These are phyloP conservation scores for Neurospora sp. DNA, from an alignment of 495 filamentous ascomycete species.

Conservation along the genomic window DNA sequence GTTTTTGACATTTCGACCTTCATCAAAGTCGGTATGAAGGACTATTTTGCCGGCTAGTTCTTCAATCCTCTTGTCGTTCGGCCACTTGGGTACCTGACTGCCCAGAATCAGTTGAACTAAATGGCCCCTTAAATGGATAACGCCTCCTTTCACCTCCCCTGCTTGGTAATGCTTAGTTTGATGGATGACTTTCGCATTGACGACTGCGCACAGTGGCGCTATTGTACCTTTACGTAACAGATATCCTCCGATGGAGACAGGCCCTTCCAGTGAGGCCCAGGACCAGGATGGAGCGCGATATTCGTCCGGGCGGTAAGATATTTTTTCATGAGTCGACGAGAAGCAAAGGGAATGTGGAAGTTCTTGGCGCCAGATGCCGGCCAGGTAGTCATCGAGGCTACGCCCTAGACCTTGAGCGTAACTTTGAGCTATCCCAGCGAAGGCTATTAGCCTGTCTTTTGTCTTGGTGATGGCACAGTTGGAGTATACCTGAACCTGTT, in stretches of 20 bases:
- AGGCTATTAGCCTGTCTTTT: neutral
- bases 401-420: neutral
- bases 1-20: neutral
- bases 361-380: neutral
- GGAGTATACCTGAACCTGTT: neutral
- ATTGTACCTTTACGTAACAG: too few relatives aligned
- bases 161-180: neutral
- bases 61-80: neutral
- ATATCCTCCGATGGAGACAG: neutral
- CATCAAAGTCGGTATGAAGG: too few relatives aligned
- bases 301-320: neutral
- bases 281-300: neutral
- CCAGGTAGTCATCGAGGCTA: neutral
- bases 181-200: neutral
- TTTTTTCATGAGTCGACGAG: neutral
- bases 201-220: neutral
- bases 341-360: neutral
- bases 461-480: neutral
- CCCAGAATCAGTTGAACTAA: neutral
- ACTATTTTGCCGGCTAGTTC: too few relatives aligned
- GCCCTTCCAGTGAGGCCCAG: neutral
- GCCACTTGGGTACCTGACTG: neutral
- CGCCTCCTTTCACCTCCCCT: neutral
- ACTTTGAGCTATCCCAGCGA: neutral
- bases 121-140: neutral